Evolutionary conservation across 768 basidiomycete species (phyloP).

Genomic region (Xerocomus spinulosus): DNA sequence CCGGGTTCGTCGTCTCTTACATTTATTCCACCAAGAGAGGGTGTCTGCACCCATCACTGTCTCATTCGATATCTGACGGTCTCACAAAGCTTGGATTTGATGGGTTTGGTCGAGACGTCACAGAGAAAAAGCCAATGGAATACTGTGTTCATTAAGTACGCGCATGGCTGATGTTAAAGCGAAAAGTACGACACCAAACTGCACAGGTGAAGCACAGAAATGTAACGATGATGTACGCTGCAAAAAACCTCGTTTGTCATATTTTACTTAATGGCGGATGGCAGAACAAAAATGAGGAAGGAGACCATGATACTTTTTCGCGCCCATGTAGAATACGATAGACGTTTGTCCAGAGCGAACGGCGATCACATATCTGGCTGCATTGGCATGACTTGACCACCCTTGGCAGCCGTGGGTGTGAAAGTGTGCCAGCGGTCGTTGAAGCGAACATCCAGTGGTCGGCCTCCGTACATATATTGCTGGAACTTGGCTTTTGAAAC

Average conservation of each 20-base stretch:
- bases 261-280: background rate
- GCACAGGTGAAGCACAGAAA: background rate
- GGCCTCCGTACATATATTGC: constrained; percentile 90
- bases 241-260: background rate
- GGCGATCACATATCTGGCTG: constrained; percentile 45
- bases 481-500: constrained; percentile 76
- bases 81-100: too few relatives aligned
- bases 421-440: constrained; percentile 96
- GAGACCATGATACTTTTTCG: background rate
- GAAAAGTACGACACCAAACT: background rate
- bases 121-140: background rate
- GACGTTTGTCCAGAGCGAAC: background rate
- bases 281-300: background rate
- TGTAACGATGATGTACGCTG: background rate
- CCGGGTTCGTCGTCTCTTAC: too few relatives aligned
- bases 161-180: background rate
- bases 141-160: background rate
- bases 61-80: too few relatives aligned
- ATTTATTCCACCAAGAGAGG: too few relatives aligned
- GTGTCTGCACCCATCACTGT: too few relatives aligned
- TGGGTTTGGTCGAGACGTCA: too few relatives aligned
- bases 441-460: constrained; percentile 87
- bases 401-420: constrained; percentile 83
- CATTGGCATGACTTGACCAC: constrained; percentile 67
- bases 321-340: background rate